Percentiles rank a stretch among this genome's conserved stretches.
Evolutionary conservation across 257 asterid species (phyloP).

Genomic region (Penstemon eatonii): DNA sequence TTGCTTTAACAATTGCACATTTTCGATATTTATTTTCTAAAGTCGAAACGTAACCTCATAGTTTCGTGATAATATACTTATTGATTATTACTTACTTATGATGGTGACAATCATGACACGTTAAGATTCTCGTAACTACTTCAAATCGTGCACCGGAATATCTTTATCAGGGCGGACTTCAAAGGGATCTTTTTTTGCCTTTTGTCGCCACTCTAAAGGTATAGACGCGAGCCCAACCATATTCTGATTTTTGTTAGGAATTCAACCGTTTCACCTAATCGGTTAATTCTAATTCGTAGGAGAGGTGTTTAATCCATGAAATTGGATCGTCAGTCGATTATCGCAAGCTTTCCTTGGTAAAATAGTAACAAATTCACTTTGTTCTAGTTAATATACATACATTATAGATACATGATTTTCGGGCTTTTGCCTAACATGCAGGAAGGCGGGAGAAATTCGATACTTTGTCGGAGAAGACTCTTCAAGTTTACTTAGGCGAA

Average conservation of each 20-base stretch:
- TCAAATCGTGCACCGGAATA: slow-evolving; percentile 95
- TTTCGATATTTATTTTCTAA: too few species aligned
- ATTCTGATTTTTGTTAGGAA: background rate
- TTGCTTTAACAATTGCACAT: too few species aligned
- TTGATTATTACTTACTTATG: slow-evolving; percentile 12
- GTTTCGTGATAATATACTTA: background rate
- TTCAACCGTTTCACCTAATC: slow-evolving; percentile 2
- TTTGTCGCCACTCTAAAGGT: slow-evolving; percentile 87
- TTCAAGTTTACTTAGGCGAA: slow-evolving; percentile 58
- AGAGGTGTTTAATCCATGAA: slow-evolving; percentile 78
- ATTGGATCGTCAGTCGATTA: slow-evolving; percentile 89
- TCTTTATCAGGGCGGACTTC: slow-evolving; percentile 89
- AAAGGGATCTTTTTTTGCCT: slow-evolving; percentile 90
- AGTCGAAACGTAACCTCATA: too few species aligned
- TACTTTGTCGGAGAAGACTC: slow-evolving; percentile 63
- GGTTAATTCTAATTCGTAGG: slow-evolving; percentile 51
- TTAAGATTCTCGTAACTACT: slow-evolving; percentile 80
- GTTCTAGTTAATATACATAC: too few species aligned
- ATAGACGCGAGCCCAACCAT: background rate
- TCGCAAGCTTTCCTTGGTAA: slow-evolving; percentile 80
- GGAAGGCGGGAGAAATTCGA: slow-evolving; percentile 54
- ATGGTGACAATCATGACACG: background rate
- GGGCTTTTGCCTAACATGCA: slow-evolving; percentile 62
- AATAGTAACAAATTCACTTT: too few species aligned
- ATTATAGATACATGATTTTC: too few species aligned